Evolutionary conservation across 179 eudicot species (phyloP).

Genomic region (Carnegiea gigantea): DNA sequence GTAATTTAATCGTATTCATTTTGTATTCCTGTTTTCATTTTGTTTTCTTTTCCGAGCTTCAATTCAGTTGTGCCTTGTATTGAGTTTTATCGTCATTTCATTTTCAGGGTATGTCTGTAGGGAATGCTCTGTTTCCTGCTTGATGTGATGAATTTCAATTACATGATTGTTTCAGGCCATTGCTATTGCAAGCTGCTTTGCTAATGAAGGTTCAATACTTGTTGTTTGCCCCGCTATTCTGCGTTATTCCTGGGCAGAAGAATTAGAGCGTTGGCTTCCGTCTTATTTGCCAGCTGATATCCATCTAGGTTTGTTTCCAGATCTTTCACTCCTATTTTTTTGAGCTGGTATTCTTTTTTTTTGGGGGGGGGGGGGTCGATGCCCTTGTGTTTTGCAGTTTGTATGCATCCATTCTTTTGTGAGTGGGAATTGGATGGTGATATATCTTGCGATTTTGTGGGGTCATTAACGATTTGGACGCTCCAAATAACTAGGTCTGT

Average conservation of each 20-base stretch:
- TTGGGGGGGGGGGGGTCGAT: neutral
- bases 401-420: neutral
- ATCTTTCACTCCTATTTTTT: neutral
- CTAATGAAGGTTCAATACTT: constrained; percentile 72
- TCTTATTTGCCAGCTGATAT: constrained; percentile 85
- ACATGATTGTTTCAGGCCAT: constrained; percentile 63
- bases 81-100: neutral
- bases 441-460: too few relatives aligned
- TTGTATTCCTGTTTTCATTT: neutral
- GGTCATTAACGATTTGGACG: too few relatives aligned
- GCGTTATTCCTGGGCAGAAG: constrained; percentile 97
- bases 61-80: neutral
- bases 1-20: neutral
- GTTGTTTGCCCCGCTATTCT: constrained; percentile 98
- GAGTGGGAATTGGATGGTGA: too few relatives aligned
- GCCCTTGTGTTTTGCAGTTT: neutral
- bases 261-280: constrained; percentile 96
- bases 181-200: constrained; percentile 85
- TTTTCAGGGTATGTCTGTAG: neutral
- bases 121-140: neutral
- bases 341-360: neutral
- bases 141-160: neutral
- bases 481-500: too few relatives aligned
- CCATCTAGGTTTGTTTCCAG: constrained; percentile 63
- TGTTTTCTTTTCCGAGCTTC: neutral